Percentiles rank a stretch among this genome's conserved stretches.
Evolutionary conservation across 352 stramenopile species (phyloP).

Genomic region (Thalassiosira livingstoniorum): DNA sequence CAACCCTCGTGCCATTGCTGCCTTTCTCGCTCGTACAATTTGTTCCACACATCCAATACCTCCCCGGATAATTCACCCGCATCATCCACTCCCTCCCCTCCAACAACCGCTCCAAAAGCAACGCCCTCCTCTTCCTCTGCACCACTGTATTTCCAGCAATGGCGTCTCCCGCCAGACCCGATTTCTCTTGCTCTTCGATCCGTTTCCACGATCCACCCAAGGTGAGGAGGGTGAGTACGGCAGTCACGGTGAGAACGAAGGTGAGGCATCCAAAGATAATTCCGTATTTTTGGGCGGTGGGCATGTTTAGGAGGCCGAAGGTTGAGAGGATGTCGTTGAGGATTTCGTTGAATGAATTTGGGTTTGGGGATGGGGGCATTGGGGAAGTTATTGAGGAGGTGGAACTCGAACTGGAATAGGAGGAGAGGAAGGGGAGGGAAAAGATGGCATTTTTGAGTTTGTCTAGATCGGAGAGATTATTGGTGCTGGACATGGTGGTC

Average conservation of each 20-base stretch:
- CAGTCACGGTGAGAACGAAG: conserved; percentile 70
- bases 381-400: conserved; percentile 11
- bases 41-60: no score
- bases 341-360: conserved; percentile 29
- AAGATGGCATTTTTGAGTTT: background rate
- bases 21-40: no score
- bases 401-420: background rate
- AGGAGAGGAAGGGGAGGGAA: conserved; percentile 32
- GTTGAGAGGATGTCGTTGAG: conserved; percentile 67
- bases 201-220: conserved; percentile 77
- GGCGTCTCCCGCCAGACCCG: conserved; percentile 42
- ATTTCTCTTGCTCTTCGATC: conserved; percentile 72
- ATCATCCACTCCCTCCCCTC: conserved; percentile 72
- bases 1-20: no score
- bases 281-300: conserved; percentile 76
- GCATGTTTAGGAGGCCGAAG: conserved; percentile 77
- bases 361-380: conserved; percentile 17
- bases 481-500: background rate
- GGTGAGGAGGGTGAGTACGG: conserved; percentile 71
- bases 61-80: conserved; percentile 42
- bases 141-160: conserved; percentile 58
- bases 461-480: conserved; percentile 6
- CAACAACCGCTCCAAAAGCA: conserved; percentile 79
- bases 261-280: conserved; percentile 77
- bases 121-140: conserved; percentile 62